Evolutionary conservation across 176 grass and related monocot species (phyloP).

Genomic region (Alopecurus myosuroides): DNA sequence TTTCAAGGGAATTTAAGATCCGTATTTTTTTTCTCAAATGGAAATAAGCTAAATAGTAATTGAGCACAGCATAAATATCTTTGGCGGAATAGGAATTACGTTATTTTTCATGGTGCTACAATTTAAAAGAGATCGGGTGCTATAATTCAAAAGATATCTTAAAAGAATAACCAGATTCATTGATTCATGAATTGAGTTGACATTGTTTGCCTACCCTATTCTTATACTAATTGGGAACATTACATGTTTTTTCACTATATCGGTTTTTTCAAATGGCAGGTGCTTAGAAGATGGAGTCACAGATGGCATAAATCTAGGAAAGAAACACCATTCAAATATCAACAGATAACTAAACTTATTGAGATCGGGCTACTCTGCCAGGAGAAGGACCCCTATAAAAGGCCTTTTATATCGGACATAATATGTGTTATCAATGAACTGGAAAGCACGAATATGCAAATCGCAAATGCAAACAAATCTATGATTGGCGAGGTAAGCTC

Average conservation of each 20-base stretch:
- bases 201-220: too few species aligned
- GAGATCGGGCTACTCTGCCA: not conserved
- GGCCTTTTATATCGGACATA: not conserved
- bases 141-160: not conserved
- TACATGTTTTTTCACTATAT: not conserved
- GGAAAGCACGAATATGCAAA: fast-evolving
- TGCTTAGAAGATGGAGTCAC: not conserved
- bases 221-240: too few species aligned
- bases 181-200: not conserved
- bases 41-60: not conserved
- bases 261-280: not conserved
- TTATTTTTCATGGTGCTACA: not conserved
- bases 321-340: not conserved
- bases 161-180: not conserved
- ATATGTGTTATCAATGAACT: not conserved
- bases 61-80: not conserved
- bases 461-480: not conserved
- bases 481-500: not conserved
- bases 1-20: too few species aligned
- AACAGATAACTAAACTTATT: not conserved
- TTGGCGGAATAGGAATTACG: not conserved
- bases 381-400: not conserved
- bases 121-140: not conserved
- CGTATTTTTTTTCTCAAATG: not conserved
- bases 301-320: not conserved